Evolutionary conservation across 73 alveolate species (phyloP).

Genomic region (Breviolum minutum): DNA sequence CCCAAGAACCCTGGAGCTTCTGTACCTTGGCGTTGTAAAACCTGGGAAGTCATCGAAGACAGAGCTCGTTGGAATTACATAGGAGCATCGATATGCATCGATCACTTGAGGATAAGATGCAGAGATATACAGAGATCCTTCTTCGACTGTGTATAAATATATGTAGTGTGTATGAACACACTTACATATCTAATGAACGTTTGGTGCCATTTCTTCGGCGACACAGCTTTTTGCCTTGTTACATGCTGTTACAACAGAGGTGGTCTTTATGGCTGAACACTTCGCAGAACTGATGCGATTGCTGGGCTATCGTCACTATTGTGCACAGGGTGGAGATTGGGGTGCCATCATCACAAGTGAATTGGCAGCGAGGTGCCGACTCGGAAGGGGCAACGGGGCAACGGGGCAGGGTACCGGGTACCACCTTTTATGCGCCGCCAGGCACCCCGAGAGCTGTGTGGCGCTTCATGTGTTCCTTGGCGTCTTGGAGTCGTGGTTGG

Average conservation of each 20-base stretch:
- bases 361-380: neutral
- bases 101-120: too few relatives aligned
- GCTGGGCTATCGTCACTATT: slow-evolving; percentile 34
- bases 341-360: slow-evolving; percentile 63
- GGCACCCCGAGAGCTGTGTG: slow-evolving; percentile 63
- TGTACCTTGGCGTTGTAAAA: neutral
- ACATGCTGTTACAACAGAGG: neutral
- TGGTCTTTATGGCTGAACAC: slow-evolving; percentile 62
- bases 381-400: neutral
- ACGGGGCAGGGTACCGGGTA: neutral
- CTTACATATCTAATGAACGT: too few relatives aligned
- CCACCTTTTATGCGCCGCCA: neutral
- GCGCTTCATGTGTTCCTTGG: slow-evolving; percentile 51
- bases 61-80: neutral
- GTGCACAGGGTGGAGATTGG: slow-evolving; percentile 93
- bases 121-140: too few relatives aligned
- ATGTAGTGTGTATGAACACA: too few relatives aligned
- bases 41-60: neutral
- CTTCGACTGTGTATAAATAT: too few relatives aligned
- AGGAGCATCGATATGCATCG: too few relatives aligned
- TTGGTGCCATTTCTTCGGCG: too few relatives aligned
- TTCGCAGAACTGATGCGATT: slow-evolving; percentile 48
- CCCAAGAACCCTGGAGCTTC: slow-evolving; percentile 64
- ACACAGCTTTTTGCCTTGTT: too few relatives aligned
- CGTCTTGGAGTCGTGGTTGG: neutral